Percentiles rank a stretch among this genome's conserved stretches.
phyloP scores from a whole-genome alignment of 2,329 filamentous ascomycete genomes.

The Thelonectria blattea region DNA sequence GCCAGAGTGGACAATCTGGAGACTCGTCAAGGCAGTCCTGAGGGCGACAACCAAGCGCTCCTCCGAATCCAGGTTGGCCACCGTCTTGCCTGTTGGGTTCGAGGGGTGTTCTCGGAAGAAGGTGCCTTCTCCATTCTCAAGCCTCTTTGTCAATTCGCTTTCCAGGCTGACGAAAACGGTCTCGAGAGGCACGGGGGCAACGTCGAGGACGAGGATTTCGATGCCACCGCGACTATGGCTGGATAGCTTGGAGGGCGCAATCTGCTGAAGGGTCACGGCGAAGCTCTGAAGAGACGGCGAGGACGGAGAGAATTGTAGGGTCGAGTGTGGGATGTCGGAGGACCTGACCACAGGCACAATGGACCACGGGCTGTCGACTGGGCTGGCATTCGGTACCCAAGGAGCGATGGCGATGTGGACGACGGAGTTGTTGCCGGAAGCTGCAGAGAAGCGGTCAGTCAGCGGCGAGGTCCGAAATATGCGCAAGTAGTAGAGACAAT shows the following conservation, averaged over 20 bases:
- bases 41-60: conserved; percentile 70
- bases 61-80: conserved; percentile 51
- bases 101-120: conserved; percentile 72
- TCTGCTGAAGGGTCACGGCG: conserved; percentile 71
- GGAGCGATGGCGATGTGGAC: conserved; percentile 76
- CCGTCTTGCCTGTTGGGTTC: conserved; percentile 46
- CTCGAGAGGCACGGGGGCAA: conserved; percentile 79
- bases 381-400: conserved; percentile 66
- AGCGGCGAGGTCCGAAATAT: conserved; percentile 3
- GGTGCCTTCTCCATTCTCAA: conserved; percentile 82
- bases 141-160: conserved; percentile 75
- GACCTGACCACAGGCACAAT: conserved; percentile 77
- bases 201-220: conserved; percentile 83
- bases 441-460: conserved; percentile 4
- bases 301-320: conserved; percentile 76
- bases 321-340: conserved; percentile 72
- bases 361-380: conserved; percentile 77
- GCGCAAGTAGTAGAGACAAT: neutral
- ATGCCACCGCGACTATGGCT: conserved; percentile 77
- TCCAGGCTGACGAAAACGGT: conserved; percentile 88
- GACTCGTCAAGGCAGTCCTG: conserved; percentile 73
- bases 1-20: conserved; percentile 81
- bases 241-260: conserved; percentile 77
- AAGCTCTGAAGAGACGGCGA: conserved; percentile 81
- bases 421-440: conserved; percentile 47